Evolutionary conservation across 148 eudicot genomes (phyloP), one percentile per base, ranked within the genome.

Genomic region (Suaeda aralocaspica): DNA sequence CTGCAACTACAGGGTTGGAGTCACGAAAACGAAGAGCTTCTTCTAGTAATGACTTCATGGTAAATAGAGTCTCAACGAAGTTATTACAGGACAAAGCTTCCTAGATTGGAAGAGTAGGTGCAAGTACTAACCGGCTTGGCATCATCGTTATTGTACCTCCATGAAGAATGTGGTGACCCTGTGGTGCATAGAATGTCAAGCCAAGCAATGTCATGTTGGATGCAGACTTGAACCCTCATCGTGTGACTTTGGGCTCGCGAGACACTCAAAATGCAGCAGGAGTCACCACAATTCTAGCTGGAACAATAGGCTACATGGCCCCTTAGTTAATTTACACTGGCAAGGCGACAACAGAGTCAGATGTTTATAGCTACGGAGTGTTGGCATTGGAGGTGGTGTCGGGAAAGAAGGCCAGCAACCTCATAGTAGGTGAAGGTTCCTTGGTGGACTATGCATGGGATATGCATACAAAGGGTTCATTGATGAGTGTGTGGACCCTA

Each of bases 131-230:
- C 70, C 1, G 91, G 89, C 26, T 61, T 89, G 44, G 89, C 91
- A 48, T 84, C 86, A 0, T 84, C 85, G 1, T 51, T 89, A 15
- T 64, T 83, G 29, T 89, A 89, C 68, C 84, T 89, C 7, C 91
- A 85, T 22, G 91, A 89, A 80, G 91, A 83, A 73, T 89, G 89
- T 65, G 89, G 81, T 0, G 82, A 73, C 24, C 84, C 83, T 4
- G 81, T 89, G 14, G 85, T 89, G 4, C 95, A 89, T 64, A 74
- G 95, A 22, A 89, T 42, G 84, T 89, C 67, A 86, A 89, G 77
- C 87, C 90, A 13, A 89, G 83, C 82, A 89, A 89, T 68, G 86
- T 89, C 48, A 83, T 89, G 86, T 51, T 89, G 48, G 96, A 89
- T 52, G 57, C 78, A 2, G 80, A 89, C 19, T 85, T 76, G 56